These are phyloP conservation scores for Reticulascus tulasneorum DNA, from an alignment of 2,329 filamentous ascomycete genomes.

Conservation along the genomic window DNA sequence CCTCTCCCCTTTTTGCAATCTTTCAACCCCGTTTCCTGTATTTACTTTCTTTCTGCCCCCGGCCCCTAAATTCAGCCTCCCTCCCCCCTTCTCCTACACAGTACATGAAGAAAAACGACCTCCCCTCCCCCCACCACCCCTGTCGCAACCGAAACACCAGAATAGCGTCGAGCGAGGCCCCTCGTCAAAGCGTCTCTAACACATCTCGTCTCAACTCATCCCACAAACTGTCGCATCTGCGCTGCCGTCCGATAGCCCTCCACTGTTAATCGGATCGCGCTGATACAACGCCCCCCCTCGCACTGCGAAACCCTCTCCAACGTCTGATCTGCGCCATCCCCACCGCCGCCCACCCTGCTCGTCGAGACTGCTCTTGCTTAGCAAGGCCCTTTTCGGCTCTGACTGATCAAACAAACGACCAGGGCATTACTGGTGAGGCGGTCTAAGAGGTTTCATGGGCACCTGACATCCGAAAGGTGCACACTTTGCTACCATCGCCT, in stretches of 20 bases:
- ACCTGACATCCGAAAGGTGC: slow-evolving; percentile 29
- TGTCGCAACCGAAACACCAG: slow-evolving; percentile 33
- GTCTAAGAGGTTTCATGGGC: slow-evolving; percentile 33
- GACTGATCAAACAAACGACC: slow-evolving; percentile 8
- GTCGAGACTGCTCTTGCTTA: slow-evolving; percentile 14
- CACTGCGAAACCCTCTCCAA: slow-evolving; percentile 41
- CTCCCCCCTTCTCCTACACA: too few relatives aligned
- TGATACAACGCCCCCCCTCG: slow-evolving; percentile 16
- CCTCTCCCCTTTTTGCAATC: too few relatives aligned
- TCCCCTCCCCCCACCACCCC: too few relatives aligned
- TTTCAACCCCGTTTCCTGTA: too few relatives aligned
- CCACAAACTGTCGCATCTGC: slow-evolving; percentile 20
- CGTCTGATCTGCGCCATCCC: slow-evolving; percentile 36
- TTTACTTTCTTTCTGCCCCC: too few relatives aligned
- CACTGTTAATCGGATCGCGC: slow-evolving; percentile 15
- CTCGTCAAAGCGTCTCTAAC: slow-evolving; percentile 42
- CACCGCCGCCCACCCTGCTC: slow-evolving; percentile 7
- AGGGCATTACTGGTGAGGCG: slow-evolving; percentile 16
- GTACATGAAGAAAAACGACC: too few relatives aligned
- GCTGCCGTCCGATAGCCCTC: slow-evolving; percentile 22
- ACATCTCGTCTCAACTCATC: slow-evolving; percentile 37
- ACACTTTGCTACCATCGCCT: slow-evolving; percentile 5
- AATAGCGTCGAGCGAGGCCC: slow-evolving; percentile 25
- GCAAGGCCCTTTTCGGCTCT: neutral
- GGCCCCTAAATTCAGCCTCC: too few relatives aligned